Percentiles rank a stretch among this genome's conserved stretches.
Conservation (phyloP, 2,329 filamentous ascomycete genomes). For the Apiospora aurea region DNA sequence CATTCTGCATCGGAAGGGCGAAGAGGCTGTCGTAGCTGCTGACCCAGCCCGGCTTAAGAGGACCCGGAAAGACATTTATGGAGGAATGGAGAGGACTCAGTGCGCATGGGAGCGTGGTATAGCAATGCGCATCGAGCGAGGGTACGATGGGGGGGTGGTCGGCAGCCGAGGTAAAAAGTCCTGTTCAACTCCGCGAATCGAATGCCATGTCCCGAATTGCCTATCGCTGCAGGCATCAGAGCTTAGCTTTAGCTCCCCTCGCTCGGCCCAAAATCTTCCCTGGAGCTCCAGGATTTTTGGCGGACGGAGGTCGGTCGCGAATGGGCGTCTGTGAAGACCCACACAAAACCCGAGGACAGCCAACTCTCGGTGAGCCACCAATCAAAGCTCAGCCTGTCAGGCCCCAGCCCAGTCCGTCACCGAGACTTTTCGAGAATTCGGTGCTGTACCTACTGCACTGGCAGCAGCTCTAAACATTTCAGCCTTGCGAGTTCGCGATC, state of each 20-base stretch:
- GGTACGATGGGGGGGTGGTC: conserved; percentile 17
- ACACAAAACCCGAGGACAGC: not conserved
- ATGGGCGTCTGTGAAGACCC: conserved; percentile 7
- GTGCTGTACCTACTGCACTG: not conserved
- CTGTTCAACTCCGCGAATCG: conserved; percentile 13
- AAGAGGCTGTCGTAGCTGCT: conserved; percentile 53
- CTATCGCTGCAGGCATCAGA: not conserved
- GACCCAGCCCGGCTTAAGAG: conserved; percentile 61
- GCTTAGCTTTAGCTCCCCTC: not conserved
- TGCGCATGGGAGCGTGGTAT: not conserved
- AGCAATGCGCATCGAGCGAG: conserved; percentile 44
- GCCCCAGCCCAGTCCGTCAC: conserved; percentile 22
- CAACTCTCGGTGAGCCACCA: conserved; percentile 24
- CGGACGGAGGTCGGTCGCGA: conserved; percentile 12
- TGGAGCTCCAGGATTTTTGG: conserved; percentile 14
- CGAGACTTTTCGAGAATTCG: conserved; percentile 27
- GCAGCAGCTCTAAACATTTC: conserved; percentile 17
- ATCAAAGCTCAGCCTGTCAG: conserved; percentile 6
- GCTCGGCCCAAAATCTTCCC: conserved; percentile 16
- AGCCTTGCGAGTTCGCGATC: conserved; percentile 27
- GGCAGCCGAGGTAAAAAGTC: conserved; percentile 20
- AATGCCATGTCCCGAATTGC: conserved; percentile 8
- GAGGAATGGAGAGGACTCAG: conserved; percentile 41
- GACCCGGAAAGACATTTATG: conserved; percentile 65
- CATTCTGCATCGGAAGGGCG: conserved; percentile 63